These are phyloP conservation scores for Colletotrichum tabaci DNA, from an alignment of 2,329 filamentous ascomycete species.

Conservation along the genomic window DNA sequence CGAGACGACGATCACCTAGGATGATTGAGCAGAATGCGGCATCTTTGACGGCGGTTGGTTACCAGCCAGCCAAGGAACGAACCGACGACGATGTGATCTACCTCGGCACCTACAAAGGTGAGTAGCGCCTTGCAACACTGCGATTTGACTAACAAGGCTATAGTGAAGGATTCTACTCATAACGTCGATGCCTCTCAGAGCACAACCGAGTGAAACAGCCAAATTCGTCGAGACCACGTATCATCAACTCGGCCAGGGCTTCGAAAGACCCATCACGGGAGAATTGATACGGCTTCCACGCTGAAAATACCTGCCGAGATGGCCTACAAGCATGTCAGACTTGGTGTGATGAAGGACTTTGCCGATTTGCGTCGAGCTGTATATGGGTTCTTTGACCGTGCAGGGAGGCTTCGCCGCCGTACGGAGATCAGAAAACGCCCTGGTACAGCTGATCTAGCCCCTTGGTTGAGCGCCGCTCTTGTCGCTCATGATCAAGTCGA, in stretches of 20 bases:
- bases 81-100: background rate
- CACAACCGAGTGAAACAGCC: background rate
- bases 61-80: background rate
- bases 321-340: background rate
- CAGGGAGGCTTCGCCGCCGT: background rate
- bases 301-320: background rate
- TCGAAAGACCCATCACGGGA: background rate
- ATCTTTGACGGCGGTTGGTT: background rate
- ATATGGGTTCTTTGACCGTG: background rate
- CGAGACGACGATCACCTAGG: background rate
- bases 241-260: background rate
- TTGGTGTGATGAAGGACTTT: constrained; percentile 1
- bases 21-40: background rate
- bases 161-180: background rate
- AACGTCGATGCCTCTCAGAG: background rate
- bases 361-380: background rate
- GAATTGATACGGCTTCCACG: background rate
- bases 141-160: background rate
- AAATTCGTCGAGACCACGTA: background rate
- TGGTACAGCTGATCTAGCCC: background rate
- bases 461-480: background rate
- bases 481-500: background rate
- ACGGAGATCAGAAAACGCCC: background rate
- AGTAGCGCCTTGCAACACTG: background rate
- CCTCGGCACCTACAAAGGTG: background rate